Base-by-base conservation (phyloP, 176 grass and related monocot species). In the Neostapfia colusana region DNA sequence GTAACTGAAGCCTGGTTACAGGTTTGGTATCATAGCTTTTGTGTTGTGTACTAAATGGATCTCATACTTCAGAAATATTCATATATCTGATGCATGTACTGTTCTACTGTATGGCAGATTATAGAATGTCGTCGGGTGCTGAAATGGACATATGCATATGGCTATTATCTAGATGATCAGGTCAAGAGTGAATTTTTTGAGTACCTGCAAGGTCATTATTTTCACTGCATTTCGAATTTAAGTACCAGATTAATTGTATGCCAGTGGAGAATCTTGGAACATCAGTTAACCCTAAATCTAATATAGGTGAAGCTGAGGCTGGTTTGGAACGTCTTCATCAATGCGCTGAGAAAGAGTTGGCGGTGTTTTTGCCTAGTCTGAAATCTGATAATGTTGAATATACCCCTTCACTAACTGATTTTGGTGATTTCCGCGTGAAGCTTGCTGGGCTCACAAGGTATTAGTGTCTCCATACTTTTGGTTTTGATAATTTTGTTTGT, bases 1-100 rank as follows among this genome's bases (percentile, higher is more conserved):
- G 90, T 97, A 81, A 85, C 81, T 79, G 95, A 97, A 81, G 95
- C 95, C 63, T 97, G 95, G 95, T 91, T 77, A 67, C 95, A 97
- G 95, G 95, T 93, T 16, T 46, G 71, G 14, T 58, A 46, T 54
- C 41, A 11, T 62, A 49, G 0, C 20, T 12, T 65, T 70, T 63
- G 12, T 59, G 9, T 60, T 63, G 17, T 75, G 39, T 17, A 74
- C 20, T 69, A 74, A 85, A 54, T 44, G 40, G 34, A 48, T 54
- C 64, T 40, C 9, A 5, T 66, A 75, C 55, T 86, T 73, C 11
- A 45, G 3, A 50, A 51, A 70, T 66, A 8, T 54, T 75, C 44
- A 36, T 60, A 20, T 27, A 54, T 67, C 63, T 65, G 43, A 89
- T 43, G 15, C 46, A 64, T 50, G 16, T 17, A 31, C 59, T 75